A percentile compares a stretch with the other conserved stretches of the same genome.
Conservation (phyloP, 129 eudicot genomes). For the Artemisia annua region DNA sequence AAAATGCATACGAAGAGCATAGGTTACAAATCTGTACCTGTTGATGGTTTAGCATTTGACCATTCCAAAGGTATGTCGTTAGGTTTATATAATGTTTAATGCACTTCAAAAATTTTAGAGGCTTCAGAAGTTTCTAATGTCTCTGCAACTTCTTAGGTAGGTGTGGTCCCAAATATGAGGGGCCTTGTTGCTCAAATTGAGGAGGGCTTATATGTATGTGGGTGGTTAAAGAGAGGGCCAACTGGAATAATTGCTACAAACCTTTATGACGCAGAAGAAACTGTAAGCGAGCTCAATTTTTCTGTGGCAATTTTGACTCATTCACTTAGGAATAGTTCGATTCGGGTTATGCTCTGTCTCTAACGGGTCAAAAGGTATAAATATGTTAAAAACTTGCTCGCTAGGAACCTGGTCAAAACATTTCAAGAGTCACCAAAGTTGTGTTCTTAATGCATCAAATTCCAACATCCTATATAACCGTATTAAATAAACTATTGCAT, state of each 20-base stretch:
- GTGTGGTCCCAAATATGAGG: conserved; percentile 74
- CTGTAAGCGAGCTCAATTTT: conserved; percentile 45
- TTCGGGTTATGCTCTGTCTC: neutral
- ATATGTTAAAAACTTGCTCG: no score
- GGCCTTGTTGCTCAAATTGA: conserved; percentile 71
- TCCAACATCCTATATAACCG: no score
- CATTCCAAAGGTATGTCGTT: conserved; percentile 54
- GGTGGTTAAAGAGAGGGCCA: conserved; percentile 99
- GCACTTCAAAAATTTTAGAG: no score
- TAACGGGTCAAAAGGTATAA: neutral
- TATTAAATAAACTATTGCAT: no score
- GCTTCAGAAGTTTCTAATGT: no score
- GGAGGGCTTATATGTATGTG: conserved; percentile 79
- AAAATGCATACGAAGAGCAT: neutral
- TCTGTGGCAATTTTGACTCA: neutral
- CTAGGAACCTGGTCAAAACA: neutral
- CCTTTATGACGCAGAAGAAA: conserved; percentile 88
- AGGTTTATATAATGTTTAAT: no score
- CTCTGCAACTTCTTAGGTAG: conserved; percentile 32
- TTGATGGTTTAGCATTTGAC: conserved; percentile 87
- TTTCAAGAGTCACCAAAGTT: neutral
- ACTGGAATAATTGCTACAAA: conserved; percentile 93
- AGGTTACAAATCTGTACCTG: no score
- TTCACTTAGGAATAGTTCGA: neutral
- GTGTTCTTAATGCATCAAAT: conserved; percentile 6